These are phyloP conservation scores for Erythrophleum ivorense DNA, from an alignment of 331 rosid genomes.

Conservation along the genomic window DNA sequence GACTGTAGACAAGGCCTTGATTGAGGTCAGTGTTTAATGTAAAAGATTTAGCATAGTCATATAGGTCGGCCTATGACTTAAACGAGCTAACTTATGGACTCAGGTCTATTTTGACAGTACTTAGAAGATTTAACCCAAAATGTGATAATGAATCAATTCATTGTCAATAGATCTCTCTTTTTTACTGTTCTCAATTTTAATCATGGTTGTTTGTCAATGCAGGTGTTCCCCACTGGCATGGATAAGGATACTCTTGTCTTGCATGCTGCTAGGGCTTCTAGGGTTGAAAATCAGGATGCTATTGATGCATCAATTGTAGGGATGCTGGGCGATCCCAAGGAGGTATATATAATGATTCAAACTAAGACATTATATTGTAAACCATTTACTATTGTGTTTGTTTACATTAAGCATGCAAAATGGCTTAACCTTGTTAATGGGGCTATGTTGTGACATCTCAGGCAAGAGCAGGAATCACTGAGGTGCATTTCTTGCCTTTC, in stretches of 20 bases:
- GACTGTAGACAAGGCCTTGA: constrained; percentile 72
- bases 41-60: background rate
- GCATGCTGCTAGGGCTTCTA: constrained; percentile 78
- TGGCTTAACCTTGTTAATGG: constrained; percentile 5
- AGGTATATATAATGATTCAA: constrained; percentile 52
- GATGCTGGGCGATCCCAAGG: constrained; percentile 83
- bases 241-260: constrained; percentile 69
- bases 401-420: background rate
- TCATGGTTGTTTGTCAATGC: constrained; percentile 15
- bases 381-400: background rate
- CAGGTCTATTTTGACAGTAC: background rate
- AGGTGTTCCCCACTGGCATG: constrained; percentile 63
- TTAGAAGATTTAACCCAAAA: background rate
- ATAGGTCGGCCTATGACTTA: background rate
- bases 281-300: constrained; percentile 89
- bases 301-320: constrained; percentile 90
- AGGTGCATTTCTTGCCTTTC: constrained; percentile 91
- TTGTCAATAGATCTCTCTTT: background rate
- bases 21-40: constrained; percentile 61
- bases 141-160: background rate
- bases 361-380: background rate
- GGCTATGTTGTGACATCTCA: constrained; percentile 38
- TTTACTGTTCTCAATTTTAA: background rate
- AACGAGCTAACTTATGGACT: background rate
- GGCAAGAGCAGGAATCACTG: constrained; percentile 95